Evolutionary conservation across 208 protist species (phyloP).

Genomic region (Leishmania gerbilli): DNA sequence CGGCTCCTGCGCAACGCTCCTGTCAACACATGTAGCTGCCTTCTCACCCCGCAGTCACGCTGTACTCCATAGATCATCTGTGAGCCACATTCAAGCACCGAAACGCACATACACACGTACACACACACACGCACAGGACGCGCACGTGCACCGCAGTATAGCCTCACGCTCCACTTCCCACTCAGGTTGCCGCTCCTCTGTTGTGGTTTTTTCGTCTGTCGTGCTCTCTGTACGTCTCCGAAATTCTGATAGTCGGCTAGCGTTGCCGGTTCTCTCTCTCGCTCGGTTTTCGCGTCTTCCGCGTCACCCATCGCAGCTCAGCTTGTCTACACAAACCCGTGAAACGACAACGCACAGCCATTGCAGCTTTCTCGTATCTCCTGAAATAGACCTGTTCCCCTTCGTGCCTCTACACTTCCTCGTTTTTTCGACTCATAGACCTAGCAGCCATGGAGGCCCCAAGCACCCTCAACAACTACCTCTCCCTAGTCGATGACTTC

Average conservation of each 20-base stretch:
- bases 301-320: background rate
- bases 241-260: background rate
- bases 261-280: background rate
- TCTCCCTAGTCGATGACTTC: slow-evolving; percentile 83
- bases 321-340: background rate
- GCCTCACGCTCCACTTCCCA: background rate
- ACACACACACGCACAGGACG: background rate
- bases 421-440: background rate
- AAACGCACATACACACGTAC: background rate
- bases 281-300: background rate
- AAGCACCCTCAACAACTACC: slow-evolving; percentile 72
- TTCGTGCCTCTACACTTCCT: background rate
- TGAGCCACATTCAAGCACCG: background rate
- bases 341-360: background rate
- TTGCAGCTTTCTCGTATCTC: background rate
- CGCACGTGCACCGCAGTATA: background rate
- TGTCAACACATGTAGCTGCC: background rate
- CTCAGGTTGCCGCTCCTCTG: background rate
- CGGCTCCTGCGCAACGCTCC: background rate
- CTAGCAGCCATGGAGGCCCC: slow-evolving; percentile 55
- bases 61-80: background rate
- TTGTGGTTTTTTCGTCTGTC: background rate
- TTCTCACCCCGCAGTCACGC: background rate
- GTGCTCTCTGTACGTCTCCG: background rate
- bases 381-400: background rate